Percentiles rank a stretch among this genome's conserved stretches.
phyloP scores from a whole-genome alignment of 176 grass and related monocot species.

The Oryza meyeriana region DNA sequence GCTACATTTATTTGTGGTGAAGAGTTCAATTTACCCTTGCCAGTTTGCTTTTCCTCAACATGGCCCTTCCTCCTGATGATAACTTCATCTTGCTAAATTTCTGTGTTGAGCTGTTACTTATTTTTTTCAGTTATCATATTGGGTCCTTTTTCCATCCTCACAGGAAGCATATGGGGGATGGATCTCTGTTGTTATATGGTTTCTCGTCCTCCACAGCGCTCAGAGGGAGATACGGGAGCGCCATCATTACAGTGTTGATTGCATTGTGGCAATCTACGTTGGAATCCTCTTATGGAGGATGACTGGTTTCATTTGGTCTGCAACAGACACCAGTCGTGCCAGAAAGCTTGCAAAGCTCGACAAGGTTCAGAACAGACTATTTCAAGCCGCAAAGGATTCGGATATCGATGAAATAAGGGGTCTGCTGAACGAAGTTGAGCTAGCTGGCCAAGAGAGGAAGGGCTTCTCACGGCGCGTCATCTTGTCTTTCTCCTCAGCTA shows the following conservation, averaged over 20 bases:
- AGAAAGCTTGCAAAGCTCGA: conserved; percentile 68
- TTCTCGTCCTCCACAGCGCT: conserved; percentile 73
- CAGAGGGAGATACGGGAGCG: conserved; percentile 84
- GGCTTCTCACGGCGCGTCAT: conserved; percentile 52
- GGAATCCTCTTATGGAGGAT: conserved; percentile 83
- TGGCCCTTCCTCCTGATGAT: not conserved
- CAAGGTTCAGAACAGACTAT: conserved; percentile 49
- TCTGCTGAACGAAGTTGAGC: conserved; percentile 75
- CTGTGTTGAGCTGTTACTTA: not conserved
- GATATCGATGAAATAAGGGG: conserved; percentile 64
- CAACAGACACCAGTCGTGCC: conserved; percentile 32
- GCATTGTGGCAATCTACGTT: conserved; percentile 80
- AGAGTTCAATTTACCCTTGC: not conserved
- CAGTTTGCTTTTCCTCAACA: not conserved
- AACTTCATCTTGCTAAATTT: not conserved
- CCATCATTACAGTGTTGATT: conserved; percentile 82
- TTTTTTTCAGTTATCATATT: not conserved
- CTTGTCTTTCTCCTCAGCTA: conserved; percentile 48
- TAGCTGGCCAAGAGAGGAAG: conserved; percentile 50
- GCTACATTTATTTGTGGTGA: not conserved
- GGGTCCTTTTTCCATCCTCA: not conserved
- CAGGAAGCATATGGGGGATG: conserved; percentile 96
- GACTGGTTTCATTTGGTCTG: conserved; percentile 78
- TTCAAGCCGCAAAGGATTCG: conserved; percentile 68
- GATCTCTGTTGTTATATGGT: conserved; percentile 76